Base-by-base conservation (phyloP, 805 yeast genomes). In the Saccharomycopsis sp. region DNA sequence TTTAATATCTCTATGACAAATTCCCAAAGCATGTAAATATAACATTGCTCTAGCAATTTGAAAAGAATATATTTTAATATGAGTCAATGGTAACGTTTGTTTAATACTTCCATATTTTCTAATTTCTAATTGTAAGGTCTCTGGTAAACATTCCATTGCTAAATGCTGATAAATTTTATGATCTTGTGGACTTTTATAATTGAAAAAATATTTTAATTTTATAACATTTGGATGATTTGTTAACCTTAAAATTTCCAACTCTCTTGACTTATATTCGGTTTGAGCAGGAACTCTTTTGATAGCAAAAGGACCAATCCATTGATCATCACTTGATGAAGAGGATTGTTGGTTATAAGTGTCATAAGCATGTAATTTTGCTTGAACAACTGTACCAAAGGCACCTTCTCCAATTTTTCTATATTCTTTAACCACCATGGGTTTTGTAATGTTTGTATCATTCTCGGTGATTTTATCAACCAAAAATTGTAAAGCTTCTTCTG, bases 71-170 rank as follows among this genome's bases (percentile, higher is more conserved):
- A 81, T 72, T 56, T 81, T 80, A 63, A 83, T 73, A 55, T 80
- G 88, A 36, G 79, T 74, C 49, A 78, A 69, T 3, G 86, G 87
- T 37, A 83, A 62, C 41, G 75, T 75, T 47, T 74, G 59, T 51
- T 74, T 74, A 44, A 73, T 67, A 37, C 69, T 67, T 10, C 15
- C 13, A 54, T 75, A 81, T 51, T 78, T 72, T 50, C 79, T 76
- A 51, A 83, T 81, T 59, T 83, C 94, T 39, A 67, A 60, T 55
- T 82, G 92, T 48, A 83, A 66, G 41, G 84, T 83, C 32, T 79
- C 79, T n/a, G 92, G 92, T 41, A 83, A 64, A 50, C 88, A 80
- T 59, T 83, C 94, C 94, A 83, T 83, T 23, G 85, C 92, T 51
- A 83, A 63, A 63, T 82, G 84, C 55, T 80, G 89, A 56, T 80